Evolutionary conservation across 1,284 basidiomycete species (phyloP), one percentile per base, ranked within the genome.

Genomic region (Sporisorium iseilematis-ciliati): DNA sequence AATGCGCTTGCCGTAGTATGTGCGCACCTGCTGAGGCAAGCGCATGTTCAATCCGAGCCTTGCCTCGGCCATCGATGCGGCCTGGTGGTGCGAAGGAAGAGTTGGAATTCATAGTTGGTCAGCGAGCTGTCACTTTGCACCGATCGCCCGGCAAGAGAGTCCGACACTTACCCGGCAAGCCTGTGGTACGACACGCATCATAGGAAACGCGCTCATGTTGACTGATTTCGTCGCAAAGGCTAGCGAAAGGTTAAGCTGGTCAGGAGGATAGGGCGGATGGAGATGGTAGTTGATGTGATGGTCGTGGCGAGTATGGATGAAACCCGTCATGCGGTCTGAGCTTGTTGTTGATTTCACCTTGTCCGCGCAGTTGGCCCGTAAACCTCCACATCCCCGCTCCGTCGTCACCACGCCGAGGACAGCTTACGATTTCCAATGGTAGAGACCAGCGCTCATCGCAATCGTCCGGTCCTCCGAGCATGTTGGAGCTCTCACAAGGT

Each of bases 1-100:
- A 41, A 66, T 64, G 11, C 64, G 69, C 33, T 72, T 72, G 56
- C 64, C 60, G 29, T 72, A 64, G 57, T 64, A 72, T 5, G 52
- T 72, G 48, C 69, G 69, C 25, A 57, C 18, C 38, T 72, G 69
- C 29, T 66, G 64, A 18, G 69, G 69, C 56, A 63, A 49, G 10
- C 63, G 58, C 68, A 66, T 60, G 48, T 29, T 63, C 26, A 72
- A 41, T 8, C 64, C 60, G 10, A 72, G 21, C 7, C 64, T 40
- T 4, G 68, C 58, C 31, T 71, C 63, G 4, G 63, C 63, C 63
- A 65, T 65, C 10, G 68, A 71, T n/a, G 68, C 58, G 33, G 58
- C 54, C 62, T 70, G 29, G 7, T 16, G 14, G 23, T 21, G 18
- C 20, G 18, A 23, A 50, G 53, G 41, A 21, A n/a, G 7, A 2